Evolutionary conservation across 352 stramenopile genomes (phyloP).

Genomic region (Plasmopara viticola): DNA sequence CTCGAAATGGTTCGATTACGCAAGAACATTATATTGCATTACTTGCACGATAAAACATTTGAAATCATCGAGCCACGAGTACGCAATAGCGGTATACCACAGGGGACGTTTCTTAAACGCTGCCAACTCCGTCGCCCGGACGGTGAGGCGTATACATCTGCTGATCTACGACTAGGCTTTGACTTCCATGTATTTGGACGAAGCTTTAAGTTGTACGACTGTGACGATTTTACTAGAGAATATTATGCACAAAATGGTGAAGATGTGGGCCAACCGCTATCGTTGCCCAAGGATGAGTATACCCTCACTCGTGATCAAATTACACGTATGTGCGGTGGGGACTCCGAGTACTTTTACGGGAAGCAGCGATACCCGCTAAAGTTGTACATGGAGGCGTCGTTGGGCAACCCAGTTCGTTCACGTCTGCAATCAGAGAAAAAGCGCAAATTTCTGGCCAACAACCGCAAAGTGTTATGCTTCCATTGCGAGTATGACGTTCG

Average conservation of each 20-base stretch:
- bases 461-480: slow-evolving; percentile 83
- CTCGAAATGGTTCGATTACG: slow-evolving; percentile 65
- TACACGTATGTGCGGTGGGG: slow-evolving; percentile 58
- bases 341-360: slow-evolving; percentile 68
- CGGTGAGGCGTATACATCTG: slow-evolving; percentile 41
- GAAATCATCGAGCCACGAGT: slow-evolving; percentile 82
- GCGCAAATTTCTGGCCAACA: slow-evolving; percentile 83
- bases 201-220: slow-evolving; percentile 72
- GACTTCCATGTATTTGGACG: slow-evolving; percentile 71
- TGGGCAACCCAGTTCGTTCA: slow-evolving; percentile 67
- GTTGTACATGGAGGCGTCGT: slow-evolving; percentile 78
- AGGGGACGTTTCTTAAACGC: slow-evolving; percentile 84
- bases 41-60: slow-evolving; percentile 83
- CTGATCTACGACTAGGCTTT: slow-evolving; percentile 59
- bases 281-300: slow-evolving; percentile 79
- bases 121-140: slow-evolving; percentile 56
- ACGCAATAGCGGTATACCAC: slow-evolving; percentile 79
- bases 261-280: slow-evolving; percentile 42
- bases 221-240: slow-evolving; percentile 63
- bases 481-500: slow-evolving; percentile 81
- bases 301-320: slow-evolving; percentile 74
- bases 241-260: slow-evolving; percentile 43
- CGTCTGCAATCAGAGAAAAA: slow-evolving; percentile 69
- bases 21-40: slow-evolving; percentile 74
- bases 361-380: slow-evolving; percentile 75